phyloP scores from a whole-genome alignment of 2,329 filamentous ascomycete genomes.

The Aphanocladium album region DNA sequence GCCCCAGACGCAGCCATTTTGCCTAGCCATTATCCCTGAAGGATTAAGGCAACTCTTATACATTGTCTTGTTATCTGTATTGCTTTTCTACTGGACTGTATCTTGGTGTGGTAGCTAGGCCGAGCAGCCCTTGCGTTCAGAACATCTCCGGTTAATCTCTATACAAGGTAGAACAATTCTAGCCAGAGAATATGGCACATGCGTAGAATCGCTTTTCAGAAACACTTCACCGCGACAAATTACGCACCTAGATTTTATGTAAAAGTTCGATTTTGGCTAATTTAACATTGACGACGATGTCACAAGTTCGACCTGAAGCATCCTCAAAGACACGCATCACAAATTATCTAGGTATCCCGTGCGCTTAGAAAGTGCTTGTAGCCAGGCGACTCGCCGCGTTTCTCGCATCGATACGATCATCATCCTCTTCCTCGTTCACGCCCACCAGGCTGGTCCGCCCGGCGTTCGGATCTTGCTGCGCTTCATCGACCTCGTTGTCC shows the following conservation, averaged over 20 bases:
- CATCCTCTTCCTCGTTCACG: slow-evolving; percentile 75
- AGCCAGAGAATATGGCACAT: too few species aligned
- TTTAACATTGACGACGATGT: background rate
- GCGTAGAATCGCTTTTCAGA: too few species aligned
- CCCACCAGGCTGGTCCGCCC: slow-evolving; percentile 50
- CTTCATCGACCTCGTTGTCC: slow-evolving; percentile 49
- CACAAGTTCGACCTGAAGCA: background rate
- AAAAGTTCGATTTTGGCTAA: background rate
- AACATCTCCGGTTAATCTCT: too few species aligned
- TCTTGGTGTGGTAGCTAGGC: too few species aligned
- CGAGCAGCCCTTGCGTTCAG: too few species aligned
- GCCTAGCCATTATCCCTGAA: too few species aligned
- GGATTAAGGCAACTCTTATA: too few species aligned
- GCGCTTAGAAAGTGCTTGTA: slow-evolving; percentile 76
- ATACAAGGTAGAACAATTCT: too few species aligned
- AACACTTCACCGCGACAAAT: background rate
- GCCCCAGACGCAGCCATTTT: too few species aligned
- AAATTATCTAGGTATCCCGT: background rate
- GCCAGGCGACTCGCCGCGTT: slow-evolving; percentile 93
- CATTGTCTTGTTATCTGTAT: too few species aligned
- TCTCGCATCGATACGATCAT: slow-evolving; percentile 88
- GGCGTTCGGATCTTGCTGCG: slow-evolving; percentile 34
- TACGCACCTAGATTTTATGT: background rate
- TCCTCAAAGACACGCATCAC: background rate
- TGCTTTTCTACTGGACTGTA: too few species aligned